phyloP scores from a whole-genome alignment of 2,329 filamentous ascomycete genomes.

The Aureobasidium vineae region DNA sequence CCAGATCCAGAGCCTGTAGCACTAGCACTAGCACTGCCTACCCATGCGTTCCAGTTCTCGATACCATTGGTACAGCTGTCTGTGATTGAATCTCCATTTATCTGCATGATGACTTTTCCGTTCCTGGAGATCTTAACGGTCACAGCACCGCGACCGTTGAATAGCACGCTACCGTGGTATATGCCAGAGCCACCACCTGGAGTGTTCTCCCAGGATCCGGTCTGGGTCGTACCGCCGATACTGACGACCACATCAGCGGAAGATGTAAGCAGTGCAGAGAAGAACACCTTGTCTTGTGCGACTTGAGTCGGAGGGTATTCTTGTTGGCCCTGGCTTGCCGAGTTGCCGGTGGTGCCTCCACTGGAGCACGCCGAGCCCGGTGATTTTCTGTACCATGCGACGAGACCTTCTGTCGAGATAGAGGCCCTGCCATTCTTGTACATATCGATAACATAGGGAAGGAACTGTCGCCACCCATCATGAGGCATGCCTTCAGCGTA shows the following conservation, averaged over 20 bases:
- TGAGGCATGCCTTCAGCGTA: slow-evolving; percentile 54
- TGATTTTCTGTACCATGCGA: slow-evolving; percentile 49
- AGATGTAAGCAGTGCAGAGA: slow-evolving; percentile 41
- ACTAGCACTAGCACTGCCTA: slow-evolving; percentile 21
- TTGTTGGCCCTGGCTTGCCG: slow-evolving; percentile 34
- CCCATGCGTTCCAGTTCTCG: slow-evolving; percentile 34
- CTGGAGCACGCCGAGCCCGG: slow-evolving; percentile 41
- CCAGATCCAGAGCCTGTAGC: neutral
- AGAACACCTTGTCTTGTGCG: slow-evolving; percentile 48
- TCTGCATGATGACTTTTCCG: slow-evolving; percentile 34
- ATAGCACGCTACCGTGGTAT: slow-evolving; percentile 36
- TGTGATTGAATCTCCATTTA: slow-evolving; percentile 42
- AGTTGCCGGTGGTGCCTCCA: slow-evolving; percentile 42
- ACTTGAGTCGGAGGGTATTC: slow-evolving; percentile 36
- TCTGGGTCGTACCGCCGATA: slow-evolving; percentile 39
- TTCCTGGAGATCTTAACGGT: slow-evolving; percentile 39
- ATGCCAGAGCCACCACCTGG: slow-evolving; percentile 29
- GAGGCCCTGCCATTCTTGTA: slow-evolving; percentile 47
- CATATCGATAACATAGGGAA: slow-evolving; percentile 53
- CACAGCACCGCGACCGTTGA: slow-evolving; percentile 44
- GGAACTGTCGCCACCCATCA: slow-evolving; percentile 50
- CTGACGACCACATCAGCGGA: slow-evolving; percentile 36
- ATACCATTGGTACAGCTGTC: slow-evolving; percentile 31
- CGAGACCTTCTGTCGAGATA: slow-evolving; percentile 37
- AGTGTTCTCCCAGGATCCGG: slow-evolving; percentile 30